Conservation (phyloP, 2,329 filamentous ascomycete species). For the Trichoderma sp. region DNA sequence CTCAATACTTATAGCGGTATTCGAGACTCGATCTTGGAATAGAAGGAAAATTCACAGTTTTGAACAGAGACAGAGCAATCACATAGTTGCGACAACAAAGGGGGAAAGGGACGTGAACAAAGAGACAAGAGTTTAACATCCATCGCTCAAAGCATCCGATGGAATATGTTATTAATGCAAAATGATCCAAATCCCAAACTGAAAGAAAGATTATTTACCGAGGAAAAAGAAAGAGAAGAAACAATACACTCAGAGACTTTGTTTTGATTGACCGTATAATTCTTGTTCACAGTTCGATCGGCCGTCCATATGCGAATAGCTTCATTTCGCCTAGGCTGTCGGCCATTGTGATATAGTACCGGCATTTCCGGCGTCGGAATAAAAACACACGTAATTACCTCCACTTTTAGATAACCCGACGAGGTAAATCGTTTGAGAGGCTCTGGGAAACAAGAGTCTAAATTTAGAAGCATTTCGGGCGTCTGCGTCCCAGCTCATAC, state of each 20-base stretch:
- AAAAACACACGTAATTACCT: neutral
- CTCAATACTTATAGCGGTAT: neutral
- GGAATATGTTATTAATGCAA: too few species aligned
- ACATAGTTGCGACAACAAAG: neutral
- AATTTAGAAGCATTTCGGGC: neutral
- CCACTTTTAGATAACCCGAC: neutral
- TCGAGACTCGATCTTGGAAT: neutral
- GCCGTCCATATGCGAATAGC: neutral
- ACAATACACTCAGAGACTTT: neutral
- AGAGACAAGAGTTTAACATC: neutral
- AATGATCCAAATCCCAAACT: too few species aligned
- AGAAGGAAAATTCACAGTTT: neutral
- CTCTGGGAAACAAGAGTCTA: neutral
- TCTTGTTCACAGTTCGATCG: neutral
- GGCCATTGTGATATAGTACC: neutral
- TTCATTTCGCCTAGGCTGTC: neutral
- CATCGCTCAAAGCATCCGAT: neutral
- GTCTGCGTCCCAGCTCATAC: neutral
- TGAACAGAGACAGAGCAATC: neutral
- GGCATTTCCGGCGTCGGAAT: neutral
- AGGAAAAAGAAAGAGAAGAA: neutral
- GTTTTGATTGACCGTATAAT: neutral
- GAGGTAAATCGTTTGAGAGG: neutral
- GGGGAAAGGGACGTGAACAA: neutral
- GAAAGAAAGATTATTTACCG: neutral